phyloP scores from a whole-genome alignment of 225 moss, liverwort and hornwort genomes.

The Physcomitrium patens region DNA sequence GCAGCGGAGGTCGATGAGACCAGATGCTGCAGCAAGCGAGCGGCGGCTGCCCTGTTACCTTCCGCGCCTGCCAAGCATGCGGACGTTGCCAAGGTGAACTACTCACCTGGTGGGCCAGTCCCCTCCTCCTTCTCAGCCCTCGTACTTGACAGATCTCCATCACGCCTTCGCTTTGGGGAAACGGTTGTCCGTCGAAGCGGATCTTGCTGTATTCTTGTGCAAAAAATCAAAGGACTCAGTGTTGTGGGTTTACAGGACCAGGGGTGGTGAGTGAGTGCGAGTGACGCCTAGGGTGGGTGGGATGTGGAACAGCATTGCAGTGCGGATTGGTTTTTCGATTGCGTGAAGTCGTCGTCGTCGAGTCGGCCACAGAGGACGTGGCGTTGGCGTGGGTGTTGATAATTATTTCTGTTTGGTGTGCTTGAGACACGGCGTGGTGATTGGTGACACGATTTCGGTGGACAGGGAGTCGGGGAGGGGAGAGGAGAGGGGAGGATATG shows the following conservation, averaged over 20 bases:
- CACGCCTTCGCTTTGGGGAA: not conserved
- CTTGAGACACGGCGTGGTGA: no score
- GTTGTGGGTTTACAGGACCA: not conserved
- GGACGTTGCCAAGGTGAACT: not conserved
- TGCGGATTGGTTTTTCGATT: not conserved
- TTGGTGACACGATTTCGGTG: no score
- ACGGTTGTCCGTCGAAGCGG: conserved; percentile 20
- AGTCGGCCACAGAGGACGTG: not conserved
- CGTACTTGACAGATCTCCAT: conserved; percentile 29
- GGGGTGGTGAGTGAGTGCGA: no score
- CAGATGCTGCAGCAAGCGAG: not conserved
- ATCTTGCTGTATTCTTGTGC: conserved; percentile 17
- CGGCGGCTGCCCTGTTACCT: conserved; percentile 45
- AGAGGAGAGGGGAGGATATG: no score
- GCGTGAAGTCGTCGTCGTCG: not conserved
- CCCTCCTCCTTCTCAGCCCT: conserved; percentile 11
- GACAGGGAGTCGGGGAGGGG: no score
- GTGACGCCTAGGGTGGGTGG: conserved; percentile 5
- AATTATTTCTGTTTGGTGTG: no score
- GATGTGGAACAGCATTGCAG: conserved; percentile 33
- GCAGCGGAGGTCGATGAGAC: not conserved
- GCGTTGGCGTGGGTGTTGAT: not conserved
- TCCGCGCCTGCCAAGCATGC: conserved; percentile 23
- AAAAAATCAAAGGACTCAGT: not conserved
- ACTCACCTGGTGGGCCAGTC: not conserved